A percentile compares a stretch with the other conserved stretches of the same genome.
Evolutionary conservation across 208 protist genomes (phyloP).

Genomic region (Wallacemonas sp.): DNA sequence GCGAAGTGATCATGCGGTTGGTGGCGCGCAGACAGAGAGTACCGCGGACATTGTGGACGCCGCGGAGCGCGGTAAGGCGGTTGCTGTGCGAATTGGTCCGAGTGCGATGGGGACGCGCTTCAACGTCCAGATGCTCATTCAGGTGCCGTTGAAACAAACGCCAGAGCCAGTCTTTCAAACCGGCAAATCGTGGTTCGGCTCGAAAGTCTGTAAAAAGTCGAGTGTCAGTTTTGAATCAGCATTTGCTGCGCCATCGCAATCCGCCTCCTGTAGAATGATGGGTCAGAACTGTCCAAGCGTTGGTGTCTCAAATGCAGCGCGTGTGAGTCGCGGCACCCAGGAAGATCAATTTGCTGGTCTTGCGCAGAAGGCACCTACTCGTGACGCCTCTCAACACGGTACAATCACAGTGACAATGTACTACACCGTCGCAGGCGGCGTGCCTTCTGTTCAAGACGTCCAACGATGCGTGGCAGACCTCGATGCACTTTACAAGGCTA

Average conservation of each 20-base stretch:
- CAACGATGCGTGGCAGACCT: neutral
- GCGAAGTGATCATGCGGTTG: neutral
- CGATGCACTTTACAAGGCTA: neutral
- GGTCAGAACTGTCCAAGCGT: neutral
- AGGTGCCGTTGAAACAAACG: neutral
- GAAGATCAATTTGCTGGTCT: neutral
- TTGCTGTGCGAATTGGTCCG: neutral
- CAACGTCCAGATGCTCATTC: slow-evolving; percentile 5
- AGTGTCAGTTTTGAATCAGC: neutral
- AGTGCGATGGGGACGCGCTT: neutral
- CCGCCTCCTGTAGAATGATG: too few relatives aligned
- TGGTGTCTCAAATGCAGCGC: neutral
- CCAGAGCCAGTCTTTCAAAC: neutral
- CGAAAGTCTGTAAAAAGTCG: neutral
- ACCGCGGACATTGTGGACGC: neutral
- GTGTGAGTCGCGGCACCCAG: neutral
- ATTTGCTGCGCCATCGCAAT: neutral
- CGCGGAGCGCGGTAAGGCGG: neutral
- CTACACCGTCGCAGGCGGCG: neutral
- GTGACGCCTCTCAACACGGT: neutral
- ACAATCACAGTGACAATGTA: slow-evolving; percentile 1
- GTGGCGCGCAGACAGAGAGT: neutral
- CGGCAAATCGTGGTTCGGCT: neutral
- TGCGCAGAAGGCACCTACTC: neutral
- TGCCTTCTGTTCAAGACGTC: neutral